Conservation (phyloP, 2,329 filamentous ascomycete species). For the Didymosphaeria variabile region DNA sequence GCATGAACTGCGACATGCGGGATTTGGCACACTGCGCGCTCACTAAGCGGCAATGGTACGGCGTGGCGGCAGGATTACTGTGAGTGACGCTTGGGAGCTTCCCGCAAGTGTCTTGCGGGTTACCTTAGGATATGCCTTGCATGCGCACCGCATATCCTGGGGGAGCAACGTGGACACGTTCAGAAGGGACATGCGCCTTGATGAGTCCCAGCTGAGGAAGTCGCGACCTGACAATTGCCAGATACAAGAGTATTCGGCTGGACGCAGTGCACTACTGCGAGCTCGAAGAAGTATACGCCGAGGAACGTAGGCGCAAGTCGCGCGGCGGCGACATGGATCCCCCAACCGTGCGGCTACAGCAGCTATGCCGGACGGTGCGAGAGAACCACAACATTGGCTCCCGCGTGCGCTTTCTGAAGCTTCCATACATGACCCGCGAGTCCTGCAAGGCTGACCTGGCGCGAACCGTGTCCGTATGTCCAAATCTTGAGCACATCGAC, state of each 20-base stretch:
- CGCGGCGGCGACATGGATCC: slow-evolving; percentile 81
- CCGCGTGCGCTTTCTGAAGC: slow-evolving; percentile 81
- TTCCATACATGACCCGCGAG: slow-evolving; percentile 94
- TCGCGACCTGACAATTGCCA: slow-evolving; percentile 48
- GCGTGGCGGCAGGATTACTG: slow-evolving; percentile 66
- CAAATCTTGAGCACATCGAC: slow-evolving; percentile 88
- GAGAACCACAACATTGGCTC: slow-evolving; percentile 76
- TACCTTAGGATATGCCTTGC: neutral
- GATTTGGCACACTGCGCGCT: slow-evolving; percentile 83
- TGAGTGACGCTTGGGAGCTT: slow-evolving; percentile 58
- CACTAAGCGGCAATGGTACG: slow-evolving; percentile 77
- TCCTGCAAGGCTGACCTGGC: slow-evolving; percentile 85
- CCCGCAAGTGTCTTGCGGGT: neutral
- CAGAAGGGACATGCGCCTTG: neutral
- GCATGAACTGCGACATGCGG: slow-evolving; percentile 92
- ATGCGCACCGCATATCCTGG: neutral
- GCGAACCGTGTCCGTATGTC: slow-evolving; percentile 82
- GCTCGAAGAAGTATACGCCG: slow-evolving; percentile 81
- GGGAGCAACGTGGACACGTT: neutral
- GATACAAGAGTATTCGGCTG: slow-evolving; percentile 89
- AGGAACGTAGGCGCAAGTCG: slow-evolving; percentile 66
- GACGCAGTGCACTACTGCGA: slow-evolving; percentile 95
- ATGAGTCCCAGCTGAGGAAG: neutral
- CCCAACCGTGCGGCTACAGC: slow-evolving; percentile 75
- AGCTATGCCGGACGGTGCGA: slow-evolving; percentile 83